Evolutionary conservation across 768 basidiomycete species (phyloP), one percentile per base, ranked within the genome.

Genomic region (Tephrocybe rancida): DNA sequence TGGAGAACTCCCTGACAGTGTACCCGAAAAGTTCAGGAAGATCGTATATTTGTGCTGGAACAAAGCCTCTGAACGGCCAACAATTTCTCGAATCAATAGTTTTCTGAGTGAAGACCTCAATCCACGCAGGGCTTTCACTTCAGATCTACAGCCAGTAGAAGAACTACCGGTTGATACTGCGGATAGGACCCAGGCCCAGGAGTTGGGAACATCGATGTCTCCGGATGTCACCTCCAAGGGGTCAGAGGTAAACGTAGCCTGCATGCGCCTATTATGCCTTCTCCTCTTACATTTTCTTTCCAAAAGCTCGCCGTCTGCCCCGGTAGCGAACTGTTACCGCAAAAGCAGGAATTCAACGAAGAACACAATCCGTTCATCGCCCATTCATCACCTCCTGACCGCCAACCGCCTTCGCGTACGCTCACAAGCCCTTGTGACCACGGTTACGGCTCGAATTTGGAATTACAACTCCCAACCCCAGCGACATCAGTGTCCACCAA

Each of bases 21-120:
- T 44, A 3, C 34, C 29, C 2, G 34, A 39, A 14, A n/a, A 38
- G 16, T 35, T 49, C 14, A 44, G 41, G 47, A 13, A 21, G 5
- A 29, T 56, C 11, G 16, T 56, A 10, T 21, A 8, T 13, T 56
- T 16, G 25, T 56, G 49, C 43, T 58, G 53, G 52, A 32, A 54
- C 14, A 44, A 48, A 22, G 30, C 47, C 18, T 32, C 43, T 19
- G 46, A 26, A 18, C 30, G 55, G 22, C 55, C 57, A 30, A 47
- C 52, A 18, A 53, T 56, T 26, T 25, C 14, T 9, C 10, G 34
- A 7, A 38, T 55, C 21, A 45, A n/a, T 14, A 26, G 8, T 7
- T 3, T 24, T 2, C n/a, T 55, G 22, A 11, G 43, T 8, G 35
- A 7, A 19, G 50, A 52, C 25, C 19, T 53, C 10, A 27, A 5